phyloP scores from a whole-genome alignment of 148 eudicot genomes.

The Beta vulgaris region DNA sequence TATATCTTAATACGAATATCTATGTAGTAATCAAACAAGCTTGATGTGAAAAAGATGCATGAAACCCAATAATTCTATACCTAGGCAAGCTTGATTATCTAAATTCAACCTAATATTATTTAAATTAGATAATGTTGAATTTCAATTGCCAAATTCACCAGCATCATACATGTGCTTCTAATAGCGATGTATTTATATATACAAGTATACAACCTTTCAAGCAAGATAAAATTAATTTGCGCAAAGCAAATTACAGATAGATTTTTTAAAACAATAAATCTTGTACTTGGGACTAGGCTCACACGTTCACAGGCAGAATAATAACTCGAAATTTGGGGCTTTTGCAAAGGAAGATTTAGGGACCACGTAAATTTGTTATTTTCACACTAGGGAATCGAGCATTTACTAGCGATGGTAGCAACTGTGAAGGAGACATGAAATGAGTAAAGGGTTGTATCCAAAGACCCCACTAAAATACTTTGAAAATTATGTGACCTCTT shows the following conservation, averaged over 20 bases:
- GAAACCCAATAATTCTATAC: too few relatives aligned
- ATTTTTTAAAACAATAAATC: background rate
- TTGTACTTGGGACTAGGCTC: slow-evolving; percentile 18
- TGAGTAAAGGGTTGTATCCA: background rate
- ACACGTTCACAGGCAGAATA: slow-evolving; percentile 22
- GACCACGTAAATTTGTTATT: background rate
- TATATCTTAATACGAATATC: too few relatives aligned
- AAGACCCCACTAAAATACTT: background rate
- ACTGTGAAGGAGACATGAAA: slow-evolving; percentile 21
- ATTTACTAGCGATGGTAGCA: background rate
- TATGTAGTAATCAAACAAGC: too few relatives aligned
- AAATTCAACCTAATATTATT: too few relatives aligned
- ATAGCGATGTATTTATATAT: too few relatives aligned
- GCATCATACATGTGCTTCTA: too few relatives aligned
- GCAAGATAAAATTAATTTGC: too few relatives aligned
- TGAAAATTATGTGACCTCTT: slow-evolving; percentile 17
- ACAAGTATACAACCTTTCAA: too few relatives aligned
- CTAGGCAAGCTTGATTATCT: too few relatives aligned
- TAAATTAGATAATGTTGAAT: too few relatives aligned
- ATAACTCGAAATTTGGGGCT: slow-evolving; percentile 15
- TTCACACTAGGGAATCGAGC: background rate
- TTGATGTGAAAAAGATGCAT: too few relatives aligned
- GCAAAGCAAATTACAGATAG: background rate
- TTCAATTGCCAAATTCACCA: too few relatives aligned
- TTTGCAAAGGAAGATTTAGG: slow-evolving; percentile 7